A percentile compares a stretch with the other conserved stretches of the same genome.
phyloP scores from a whole-genome alignment of 1,284 basidiomycete genomes.

The Hemileia vastatrix region DNA sequence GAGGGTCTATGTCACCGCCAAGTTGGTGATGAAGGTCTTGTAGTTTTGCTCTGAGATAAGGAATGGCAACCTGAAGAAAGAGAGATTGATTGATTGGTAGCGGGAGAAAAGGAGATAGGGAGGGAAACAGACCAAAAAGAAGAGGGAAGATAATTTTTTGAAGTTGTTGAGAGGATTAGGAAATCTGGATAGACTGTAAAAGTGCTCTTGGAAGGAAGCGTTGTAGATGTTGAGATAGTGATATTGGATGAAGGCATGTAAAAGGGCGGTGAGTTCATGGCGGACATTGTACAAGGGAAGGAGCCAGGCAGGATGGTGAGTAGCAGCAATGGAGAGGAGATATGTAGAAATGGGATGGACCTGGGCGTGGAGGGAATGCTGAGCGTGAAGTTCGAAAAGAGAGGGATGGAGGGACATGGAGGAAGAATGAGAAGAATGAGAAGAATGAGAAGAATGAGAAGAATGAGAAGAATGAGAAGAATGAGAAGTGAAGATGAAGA shows the following conservation, averaged over 20 bases:
- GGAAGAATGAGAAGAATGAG: no score
- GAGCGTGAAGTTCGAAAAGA: neutral
- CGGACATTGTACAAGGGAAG: no score
- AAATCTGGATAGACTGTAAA: slow-evolving; percentile 40
- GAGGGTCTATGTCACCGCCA: slow-evolving; percentile 65
- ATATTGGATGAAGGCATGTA: neutral
- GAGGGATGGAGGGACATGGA: neutral
- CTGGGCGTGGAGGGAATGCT: no score
- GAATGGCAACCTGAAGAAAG: slow-evolving; percentile 63
- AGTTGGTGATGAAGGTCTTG: slow-evolving; percentile 82
- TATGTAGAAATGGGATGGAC: no score
- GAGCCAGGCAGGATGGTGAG: no score
- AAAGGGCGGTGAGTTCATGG: no score
- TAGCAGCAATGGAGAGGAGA: no score
- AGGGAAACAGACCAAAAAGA: slow-evolving; percentile 59
- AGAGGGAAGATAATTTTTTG: slow-evolving; percentile 55
- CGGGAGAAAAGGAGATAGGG: neutral
- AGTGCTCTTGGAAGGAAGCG: slow-evolving; percentile 45
- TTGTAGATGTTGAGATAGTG: slow-evolving; percentile 1
- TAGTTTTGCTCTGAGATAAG: slow-evolving; percentile 77
- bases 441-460: no score
- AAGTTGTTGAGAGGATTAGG: slow-evolving; percentile 28
- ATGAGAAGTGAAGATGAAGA: neutral
- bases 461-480: no score
- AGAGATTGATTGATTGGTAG: slow-evolving; percentile 26